A percentile compares a stretch with the other conserved stretches of the same genome.
Conservation (phyloP, 208 protist genomes). For the Acanthamoeba lugdunensis region DNA sequence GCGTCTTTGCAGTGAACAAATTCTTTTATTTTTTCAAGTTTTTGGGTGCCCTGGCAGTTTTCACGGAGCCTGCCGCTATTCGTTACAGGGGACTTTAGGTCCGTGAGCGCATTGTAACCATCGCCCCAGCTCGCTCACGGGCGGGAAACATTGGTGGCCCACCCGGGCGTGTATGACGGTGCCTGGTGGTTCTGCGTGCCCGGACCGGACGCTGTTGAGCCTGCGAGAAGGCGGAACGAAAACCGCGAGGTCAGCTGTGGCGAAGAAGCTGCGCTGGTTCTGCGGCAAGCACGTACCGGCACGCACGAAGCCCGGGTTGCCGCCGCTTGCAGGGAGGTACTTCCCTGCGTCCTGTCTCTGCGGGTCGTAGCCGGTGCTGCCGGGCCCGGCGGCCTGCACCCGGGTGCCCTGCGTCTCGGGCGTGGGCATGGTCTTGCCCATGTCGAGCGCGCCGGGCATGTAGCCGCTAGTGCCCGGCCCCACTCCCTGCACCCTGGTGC, state of each 20-base stretch:
- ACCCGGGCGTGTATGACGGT: neutral
- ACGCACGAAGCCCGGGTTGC: neutral
- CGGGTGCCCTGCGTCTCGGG: neutral
- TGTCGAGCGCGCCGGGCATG: neutral
- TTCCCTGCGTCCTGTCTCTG: neutral
- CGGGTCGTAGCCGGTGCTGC: constrained; percentile 47
- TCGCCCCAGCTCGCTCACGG: neutral
- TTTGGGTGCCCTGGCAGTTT: neutral
- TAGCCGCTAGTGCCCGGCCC: constrained; percentile 41
- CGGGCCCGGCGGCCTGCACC: constrained; percentile 1
- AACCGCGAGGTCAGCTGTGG: neutral
- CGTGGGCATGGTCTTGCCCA: constrained; percentile 3
- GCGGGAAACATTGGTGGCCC: constrained; percentile 26
- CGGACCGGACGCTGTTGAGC: neutral
- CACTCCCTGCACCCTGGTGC: neutral
- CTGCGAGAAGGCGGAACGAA: neutral
- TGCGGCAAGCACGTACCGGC: neutral
- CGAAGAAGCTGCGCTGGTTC: neutral
- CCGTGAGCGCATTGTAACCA: too few relatives aligned
- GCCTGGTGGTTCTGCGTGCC: constrained; percentile 4
- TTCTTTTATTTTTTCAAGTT: constrained; percentile 32
- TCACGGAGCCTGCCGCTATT: neutral
- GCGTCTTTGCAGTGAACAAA: neutral
- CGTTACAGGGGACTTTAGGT: neutral
- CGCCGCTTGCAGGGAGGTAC: neutral